These are phyloP conservation scores for Cardamine chenopodiifolia DNA, from an alignment of 345 rosid genomes.

Conservation along the genomic window DNA sequence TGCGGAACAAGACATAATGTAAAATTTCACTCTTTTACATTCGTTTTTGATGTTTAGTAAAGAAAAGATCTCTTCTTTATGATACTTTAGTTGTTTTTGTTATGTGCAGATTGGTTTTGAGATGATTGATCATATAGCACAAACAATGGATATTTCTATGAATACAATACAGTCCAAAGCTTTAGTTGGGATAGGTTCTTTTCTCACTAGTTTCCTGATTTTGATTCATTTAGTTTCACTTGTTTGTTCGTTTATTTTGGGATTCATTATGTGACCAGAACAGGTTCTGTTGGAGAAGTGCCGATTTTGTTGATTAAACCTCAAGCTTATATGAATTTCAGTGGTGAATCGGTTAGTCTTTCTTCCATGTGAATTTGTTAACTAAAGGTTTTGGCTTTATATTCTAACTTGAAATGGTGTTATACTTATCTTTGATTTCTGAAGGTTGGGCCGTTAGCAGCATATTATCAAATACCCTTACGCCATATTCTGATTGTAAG, in stretches of 20 bases:
- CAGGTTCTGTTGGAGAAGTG: constrained; percentile 87
- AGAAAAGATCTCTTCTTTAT: not conserved
- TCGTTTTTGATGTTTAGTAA: not conserved
- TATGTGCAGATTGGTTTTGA: constrained; percentile 78
- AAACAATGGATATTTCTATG: constrained; percentile 54
- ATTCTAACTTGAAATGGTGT: not conserved
- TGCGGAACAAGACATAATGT: constrained; percentile 86
- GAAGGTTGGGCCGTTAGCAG: constrained; percentile 93
- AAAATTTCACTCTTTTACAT: constrained; percentile 15
- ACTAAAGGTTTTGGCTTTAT: not conserved
- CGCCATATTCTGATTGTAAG: constrained; percentile 78
- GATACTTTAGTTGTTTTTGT: not conserved
- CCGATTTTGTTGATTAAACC: constrained; percentile 84
- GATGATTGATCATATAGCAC: constrained; percentile 72
- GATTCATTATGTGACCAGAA: constrained; percentile 41
- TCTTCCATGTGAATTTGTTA: not conserved
- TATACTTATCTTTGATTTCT: not conserved
- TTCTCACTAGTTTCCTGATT: constrained; percentile 9
- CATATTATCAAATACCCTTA: constrained; percentile 81
- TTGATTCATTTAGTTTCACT: not conserved
- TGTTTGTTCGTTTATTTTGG: constrained; percentile 15
- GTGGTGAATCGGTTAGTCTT: constrained; percentile 81
- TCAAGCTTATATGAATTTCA: constrained; percentile 86
- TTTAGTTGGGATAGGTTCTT: constrained; percentile 78
- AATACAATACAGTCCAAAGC: constrained; percentile 83